Evolutionary conservation across 805 yeast genomes (phyloP).

Genomic region (Cyberlindnera bimundalis): DNA sequence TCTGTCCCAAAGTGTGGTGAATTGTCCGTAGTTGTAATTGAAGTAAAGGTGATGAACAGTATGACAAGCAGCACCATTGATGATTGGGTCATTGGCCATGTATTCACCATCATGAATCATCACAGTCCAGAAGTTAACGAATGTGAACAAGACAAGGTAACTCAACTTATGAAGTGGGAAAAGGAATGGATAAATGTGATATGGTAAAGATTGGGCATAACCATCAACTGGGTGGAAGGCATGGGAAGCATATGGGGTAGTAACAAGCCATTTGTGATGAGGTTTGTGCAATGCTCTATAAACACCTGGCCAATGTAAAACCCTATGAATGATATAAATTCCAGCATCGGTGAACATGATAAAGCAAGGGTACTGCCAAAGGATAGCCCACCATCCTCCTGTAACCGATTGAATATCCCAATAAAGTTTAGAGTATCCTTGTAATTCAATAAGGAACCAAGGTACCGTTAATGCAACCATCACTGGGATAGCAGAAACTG

Average conservation of each 20-base stretch:
- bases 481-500: conserved; percentile 75
- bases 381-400: conserved; percentile 65
- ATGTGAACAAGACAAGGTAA: conserved; percentile 77
- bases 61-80: conserved; percentile 98
- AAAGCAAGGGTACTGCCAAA: conserved; percentile 70
- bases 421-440: conserved; percentile 80
- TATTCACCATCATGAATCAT: conserved; percentile 99
- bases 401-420: conserved; percentile 56
- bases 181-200: conserved; percentile 85
- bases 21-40: conserved; percentile 98
- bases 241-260: conserved; percentile 97
- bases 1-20: conserved; percentile 98
- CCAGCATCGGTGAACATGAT: conserved; percentile 92
- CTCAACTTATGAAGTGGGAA: conserved; percentile 90
- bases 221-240: conserved; percentile 99
- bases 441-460: conserved; percentile 81
- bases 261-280: conserved; percentile 98
- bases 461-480: conserved; percentile 90
- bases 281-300: conserved; percentile 92
- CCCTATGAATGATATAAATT: conserved; percentile 86
- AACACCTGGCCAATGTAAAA: conserved; percentile 88
- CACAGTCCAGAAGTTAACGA: conserved; percentile 97
- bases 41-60: conserved; percentile 95
- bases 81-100: conserved; percentile 85
- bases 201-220: conserved; percentile 87